Base-by-base conservation (phyloP, 2,329 filamentous ascomycete species). In the Incumbomyces delicatus region DNA sequence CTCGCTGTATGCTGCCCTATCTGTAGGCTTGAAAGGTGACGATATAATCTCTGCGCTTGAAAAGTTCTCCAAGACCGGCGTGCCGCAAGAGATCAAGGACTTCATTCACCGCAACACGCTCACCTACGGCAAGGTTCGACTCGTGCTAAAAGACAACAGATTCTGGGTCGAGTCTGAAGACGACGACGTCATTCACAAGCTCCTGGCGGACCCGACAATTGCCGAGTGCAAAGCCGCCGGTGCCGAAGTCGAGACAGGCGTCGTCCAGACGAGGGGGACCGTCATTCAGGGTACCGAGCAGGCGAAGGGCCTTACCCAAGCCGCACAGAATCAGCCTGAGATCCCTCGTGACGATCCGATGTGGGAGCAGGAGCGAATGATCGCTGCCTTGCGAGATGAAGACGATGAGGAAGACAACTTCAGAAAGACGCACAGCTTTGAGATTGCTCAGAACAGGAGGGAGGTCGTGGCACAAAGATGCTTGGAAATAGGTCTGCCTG, bases 211-310 rank as follows among this genome's bases (percentile, higher is more conserved):
- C 63, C 75, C 80, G 12, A 77, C 86, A 44, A 94, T 98, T 49
- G 84, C 86, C 0, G 77, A 81, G 14, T 80, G 87, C 44, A 79
- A 89, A 47, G 84, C 94, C 52, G 72, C 71, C 13, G 85, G 85
- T 45, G 78, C 76, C 27, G 81, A 95, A 44, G 87, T 83, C 8
- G 86, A 84, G 33, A 83, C 85, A 42, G 81, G 81, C 39, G 89
- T 90, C 4, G 87, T 90, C 1, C 92, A 88, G 60, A 85, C 94
- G 73, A 85, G 80, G 6, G 85, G 81, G 1, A 73, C 96, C 47
- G 87, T 94, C 35, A 98, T 98, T 61, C 87, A 90, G 0, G 92
- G 92, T 46, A 96, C 92, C 0, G 92, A 88, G 59, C 86, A 94
- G 66, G 90, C 92, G 3, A 89, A 87, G 30, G 89, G 88, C 49